phyloP scores from a whole-genome alignment of 1,139 yeast species.

The Kodamaea arcana region DNA sequence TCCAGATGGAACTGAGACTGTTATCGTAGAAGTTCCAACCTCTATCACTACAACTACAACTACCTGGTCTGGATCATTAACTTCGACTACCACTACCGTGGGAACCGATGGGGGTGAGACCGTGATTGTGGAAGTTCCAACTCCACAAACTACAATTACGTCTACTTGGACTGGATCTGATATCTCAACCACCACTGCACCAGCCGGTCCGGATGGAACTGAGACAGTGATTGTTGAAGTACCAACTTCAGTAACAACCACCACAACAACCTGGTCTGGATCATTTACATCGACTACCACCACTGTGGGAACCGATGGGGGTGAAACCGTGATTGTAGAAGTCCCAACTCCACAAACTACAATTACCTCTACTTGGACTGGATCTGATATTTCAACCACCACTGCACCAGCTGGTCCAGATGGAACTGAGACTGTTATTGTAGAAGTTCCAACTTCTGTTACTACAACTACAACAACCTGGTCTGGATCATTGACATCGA shows the following conservation, averaged over 20 bases:
- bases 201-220: slow-evolving; percentile 12
- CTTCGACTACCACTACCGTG: slow-evolving; percentile 2
- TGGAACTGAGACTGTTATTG: slow-evolving; percentile 2
- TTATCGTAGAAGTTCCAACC: slow-evolving; percentile 1
- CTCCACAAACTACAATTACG: slow-evolving; percentile 4
- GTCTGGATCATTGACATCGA: slow-evolving; percentile 6
- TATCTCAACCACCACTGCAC: slow-evolving; percentile 2
- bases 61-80: slow-evolving; percentile 10
- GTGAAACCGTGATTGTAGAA: slow-evolving; percentile 16
- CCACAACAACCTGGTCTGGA: slow-evolving; percentile 7
- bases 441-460: slow-evolving; percentile 1
- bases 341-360: slow-evolving; percentile 14
- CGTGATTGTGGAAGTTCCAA: slow-evolving; percentile 9
- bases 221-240: slow-evolving; percentile 14
- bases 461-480: slow-evolving; percentile 13
- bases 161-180: slow-evolving; percentile 6
- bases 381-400: slow-evolving; percentile 11
- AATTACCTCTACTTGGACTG: slow-evolving; percentile 7
- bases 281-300: slow-evolving; percentile 7
- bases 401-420: slow-evolving; percentile 4
- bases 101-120: slow-evolving; percentile 1
- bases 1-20: slow-evolving; percentile 5
- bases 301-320: slow-evolving; percentile 10
- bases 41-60: slow-evolving; percentile 12
- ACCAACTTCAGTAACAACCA: slow-evolving; percentile 13